Base-by-base conservation (phyloP, 257 asterid genomes). In the Verbena officinalis region DNA sequence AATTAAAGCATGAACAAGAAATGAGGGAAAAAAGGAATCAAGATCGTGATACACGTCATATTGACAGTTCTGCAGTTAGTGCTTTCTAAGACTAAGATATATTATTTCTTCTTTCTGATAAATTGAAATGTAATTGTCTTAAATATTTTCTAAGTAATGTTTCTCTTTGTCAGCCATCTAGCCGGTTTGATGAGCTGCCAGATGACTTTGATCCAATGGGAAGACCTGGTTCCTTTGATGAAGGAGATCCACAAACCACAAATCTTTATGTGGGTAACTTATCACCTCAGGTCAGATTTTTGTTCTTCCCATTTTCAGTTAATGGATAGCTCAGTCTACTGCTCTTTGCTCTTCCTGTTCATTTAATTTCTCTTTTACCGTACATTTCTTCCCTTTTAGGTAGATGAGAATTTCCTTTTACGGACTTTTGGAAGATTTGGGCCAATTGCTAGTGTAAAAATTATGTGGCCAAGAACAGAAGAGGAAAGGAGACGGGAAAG, bases 381-480 rank as follows among this genome's bases (percentile, higher is more conserved):
- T 45, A 43, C 45, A 57, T 36, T 59, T 44, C 30, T 58, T 66
- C 36, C 23, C 64, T 31, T 24, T 68, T 61, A 91, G 98, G 98
- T 91, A 15, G 98, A 91, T 73, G 98, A 91, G 68, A 91, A 84
- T 77, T 91, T 91, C 65, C 98, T 91, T 67, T 77, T 91, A 59
- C 90, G 97, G 24, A 91, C 98, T 54, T 91, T 91, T 81, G 98
- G 98, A 72, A 83, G 98, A 79, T 91, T 91, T 80, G 98, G 98
- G 40, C 98, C 98, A 49, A 86, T 91, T 67, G 98, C 98, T 38
- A 91, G 98, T 77, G 98, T 91, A 58, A 91, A 91, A 67, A 91
- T 91, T 73, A 91, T 91, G 98, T 91, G 98, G 98, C 98, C 98
- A 12, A 84, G 98, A 78, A 91, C 98, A 15, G 98, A 91, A 77